Evolutionary conservation across 208 protist genomes (phyloP).

Genomic region (Trypanosoma boissoni): DNA sequence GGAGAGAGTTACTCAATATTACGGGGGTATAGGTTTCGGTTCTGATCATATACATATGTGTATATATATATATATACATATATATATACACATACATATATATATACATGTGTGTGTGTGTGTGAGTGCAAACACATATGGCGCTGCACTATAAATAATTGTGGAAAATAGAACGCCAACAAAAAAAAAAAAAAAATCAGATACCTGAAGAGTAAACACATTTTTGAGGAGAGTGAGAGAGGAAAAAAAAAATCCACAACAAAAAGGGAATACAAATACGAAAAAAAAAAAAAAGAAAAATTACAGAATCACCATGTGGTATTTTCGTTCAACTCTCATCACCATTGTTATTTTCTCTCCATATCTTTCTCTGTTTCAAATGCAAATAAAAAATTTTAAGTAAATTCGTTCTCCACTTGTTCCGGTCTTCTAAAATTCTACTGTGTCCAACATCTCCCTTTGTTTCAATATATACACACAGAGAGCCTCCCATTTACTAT

Average conservation of each 20-base stretch:
- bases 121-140: neutral
- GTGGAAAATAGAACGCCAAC: neutral
- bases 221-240: too few relatives aligned
- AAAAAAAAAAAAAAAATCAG: neutral
- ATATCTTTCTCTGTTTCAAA: too few relatives aligned
- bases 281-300: neutral
- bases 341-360: too few relatives aligned
- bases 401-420: too few relatives aligned
- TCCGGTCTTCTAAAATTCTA: too few relatives aligned
- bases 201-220: neutral
- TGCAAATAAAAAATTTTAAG: neutral
- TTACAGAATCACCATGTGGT: too few relatives aligned
- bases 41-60: neutral
- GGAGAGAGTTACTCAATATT: neutral
- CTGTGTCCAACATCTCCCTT: too few relatives aligned
- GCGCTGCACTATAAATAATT: neutral
- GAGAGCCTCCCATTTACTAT: too few relatives aligned
- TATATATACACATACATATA: neutral
- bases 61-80: neutral
- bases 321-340: too few relatives aligned
- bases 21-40: neutral
- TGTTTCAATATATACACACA: too few relatives aligned
- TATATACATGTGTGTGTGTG: neutral
- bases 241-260: neutral
- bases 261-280: neutral